Evolutionary conservation across 768 basidiomycete species (phyloP).

Genomic region (Pulveroboletus ravenelii): DNA sequence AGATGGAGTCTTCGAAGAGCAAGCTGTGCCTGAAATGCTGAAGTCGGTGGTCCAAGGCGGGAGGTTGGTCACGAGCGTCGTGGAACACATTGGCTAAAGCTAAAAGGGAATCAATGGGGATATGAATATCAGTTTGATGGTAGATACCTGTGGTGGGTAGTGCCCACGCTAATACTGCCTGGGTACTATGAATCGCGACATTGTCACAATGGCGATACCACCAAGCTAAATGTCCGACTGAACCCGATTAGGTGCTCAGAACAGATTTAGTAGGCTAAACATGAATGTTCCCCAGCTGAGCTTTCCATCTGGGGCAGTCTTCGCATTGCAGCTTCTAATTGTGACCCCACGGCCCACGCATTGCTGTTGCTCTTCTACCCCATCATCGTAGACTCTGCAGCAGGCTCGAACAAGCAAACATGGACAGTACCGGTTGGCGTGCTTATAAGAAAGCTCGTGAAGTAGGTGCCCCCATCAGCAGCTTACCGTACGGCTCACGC

Average conservation of each 20-base stretch:
- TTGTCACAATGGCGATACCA: too few species aligned
- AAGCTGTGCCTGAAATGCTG: constrained; percentile 93
- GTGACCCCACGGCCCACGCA: background rate
- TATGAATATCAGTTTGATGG: background rate
- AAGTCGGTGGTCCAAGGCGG: constrained; percentile 77
- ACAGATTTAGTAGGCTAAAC: too few species aligned
- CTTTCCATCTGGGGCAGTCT: too few species aligned
- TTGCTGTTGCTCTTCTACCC: background rate
- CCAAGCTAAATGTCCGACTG: too few species aligned
- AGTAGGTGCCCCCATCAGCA: constrained; percentile 29
- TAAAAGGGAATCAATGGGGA: background rate
- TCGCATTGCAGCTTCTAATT: background rate
- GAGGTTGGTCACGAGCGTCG: constrained; percentile 81
- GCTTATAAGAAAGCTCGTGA: constrained; percentile 59
- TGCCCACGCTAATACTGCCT: background rate
- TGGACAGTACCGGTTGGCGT: constrained; percentile 80
- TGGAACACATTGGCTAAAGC: constrained; percentile 72
- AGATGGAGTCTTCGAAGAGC: constrained; percentile 87
- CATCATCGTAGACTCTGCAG: background rate
- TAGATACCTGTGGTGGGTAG: background rate
- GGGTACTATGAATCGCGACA: background rate
- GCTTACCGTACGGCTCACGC: background rate
- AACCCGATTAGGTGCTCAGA: too few species aligned
- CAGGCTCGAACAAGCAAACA: constrained; percentile 22
- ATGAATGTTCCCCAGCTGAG: too few species aligned